Evolutionary conservation across 768 basidiomycete genomes (phyloP), one percentile per base, ranked within the genome.

Genomic region (Suillus plorans): DNA sequence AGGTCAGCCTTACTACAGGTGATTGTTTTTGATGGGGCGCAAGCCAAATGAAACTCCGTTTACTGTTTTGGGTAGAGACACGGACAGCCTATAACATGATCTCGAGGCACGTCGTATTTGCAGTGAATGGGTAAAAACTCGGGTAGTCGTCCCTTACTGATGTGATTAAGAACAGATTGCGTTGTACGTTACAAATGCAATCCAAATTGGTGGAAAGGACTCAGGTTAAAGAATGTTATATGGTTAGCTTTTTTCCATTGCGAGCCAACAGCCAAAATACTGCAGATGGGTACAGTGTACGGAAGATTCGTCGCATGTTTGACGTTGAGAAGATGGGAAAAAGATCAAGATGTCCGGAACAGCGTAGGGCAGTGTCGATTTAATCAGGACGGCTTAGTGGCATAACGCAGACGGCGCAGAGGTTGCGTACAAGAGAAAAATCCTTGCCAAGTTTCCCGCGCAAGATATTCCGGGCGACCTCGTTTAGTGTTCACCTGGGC

Each of bases 291-390:
- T 74, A 72, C 31, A 80, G 66, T 52, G 67, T 55, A 39, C 71
- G 68, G 20, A 74, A 62, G 18, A 75, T 41, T 16, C 69, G 65
- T 20, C 81, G 77, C 75, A 83, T 75, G 66, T 82, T 79, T 1
- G 70, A 67, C 14, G 72, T 71, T 1, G 80, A 80, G 66, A 84
- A 82, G 0, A 82, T 77, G 0, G 82, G 31, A 31, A 31, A 31
- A 31, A 84, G 69, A 69, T 10, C 36, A 37, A 37, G 36, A 10
- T 37, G 36, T 37, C 36, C 36, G 36, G 36, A 1, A 37, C 36
- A 10, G 10, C 7, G 36, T 37, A 37, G 36, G 10, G 36, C 31
- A 37, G 36, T 37, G 36, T 37, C 36, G 36, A 37, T 37, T 37
- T 37, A 10, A 37, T 37, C 36, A 37, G 36, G 36, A 37, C 36